These are phyloP conservation scores for Pseudopyricularia javanii DNA, from an alignment of 2,329 filamentous ascomycete species.

Conservation along the genomic window DNA sequence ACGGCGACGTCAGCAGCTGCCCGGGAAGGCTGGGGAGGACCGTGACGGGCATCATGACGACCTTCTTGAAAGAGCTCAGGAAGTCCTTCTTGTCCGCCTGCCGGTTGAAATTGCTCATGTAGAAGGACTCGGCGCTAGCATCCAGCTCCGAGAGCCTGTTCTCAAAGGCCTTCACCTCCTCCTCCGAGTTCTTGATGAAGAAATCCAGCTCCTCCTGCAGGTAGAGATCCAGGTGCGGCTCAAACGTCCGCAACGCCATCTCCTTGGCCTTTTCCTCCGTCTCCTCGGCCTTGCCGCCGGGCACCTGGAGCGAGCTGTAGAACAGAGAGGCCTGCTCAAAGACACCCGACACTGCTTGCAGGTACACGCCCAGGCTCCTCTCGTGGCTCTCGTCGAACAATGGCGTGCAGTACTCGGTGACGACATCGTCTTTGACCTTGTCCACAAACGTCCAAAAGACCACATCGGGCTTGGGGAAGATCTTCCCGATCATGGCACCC, in stretches of 20 bases:
- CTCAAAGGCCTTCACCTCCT: constrained; percentile 76
- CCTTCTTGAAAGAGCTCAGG: constrained; percentile 90
- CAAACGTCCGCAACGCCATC: constrained; percentile 64
- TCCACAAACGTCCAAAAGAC: constrained; percentile 72
- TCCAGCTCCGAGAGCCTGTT: constrained; percentile 85
- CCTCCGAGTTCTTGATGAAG: constrained; percentile 66
- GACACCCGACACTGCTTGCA: constrained; percentile 75
- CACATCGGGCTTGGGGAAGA: constrained; percentile 60
- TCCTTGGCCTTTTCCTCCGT: constrained; percentile 41
- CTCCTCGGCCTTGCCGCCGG: constrained; percentile 27
- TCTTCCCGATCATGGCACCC: constrained; percentile 61
- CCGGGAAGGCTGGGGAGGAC: constrained; percentile 62
- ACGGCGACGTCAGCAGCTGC: constrained; percentile 47
- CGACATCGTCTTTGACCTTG: constrained; percentile 70
- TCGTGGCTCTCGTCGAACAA: constrained; percentile 82
- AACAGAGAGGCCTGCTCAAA: constrained; percentile 81
- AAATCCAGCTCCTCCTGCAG: constrained; percentile 81
- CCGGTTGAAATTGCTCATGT: constrained; percentile 89
- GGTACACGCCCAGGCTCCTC: constrained; percentile 60
- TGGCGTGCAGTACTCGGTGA: constrained; percentile 75
- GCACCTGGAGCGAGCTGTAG: constrained; percentile 55
- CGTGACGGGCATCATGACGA: constrained; percentile 97
- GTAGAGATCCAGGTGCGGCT: constrained; percentile 88
- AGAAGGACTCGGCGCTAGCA: constrained; percentile 80
- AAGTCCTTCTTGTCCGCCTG: constrained; percentile 97